phyloP scores from a whole-genome alignment of 176 grass and related monocot genomes.

The Panicum miliaceum region DNA sequence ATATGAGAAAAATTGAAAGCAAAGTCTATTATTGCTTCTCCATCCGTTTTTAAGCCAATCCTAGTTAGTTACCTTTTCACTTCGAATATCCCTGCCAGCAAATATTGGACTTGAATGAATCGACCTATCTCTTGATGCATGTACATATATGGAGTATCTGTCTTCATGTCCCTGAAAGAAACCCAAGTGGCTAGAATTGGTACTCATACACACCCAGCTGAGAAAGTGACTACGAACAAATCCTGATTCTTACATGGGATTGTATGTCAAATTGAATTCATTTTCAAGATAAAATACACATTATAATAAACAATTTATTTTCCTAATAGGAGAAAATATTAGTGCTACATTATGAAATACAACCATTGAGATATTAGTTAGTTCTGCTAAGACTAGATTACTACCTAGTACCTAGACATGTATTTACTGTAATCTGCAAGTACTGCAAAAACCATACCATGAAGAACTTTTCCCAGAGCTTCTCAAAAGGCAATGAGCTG shows the following conservation, averaged over 20 bases:
- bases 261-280: background rate
- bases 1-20: too few species aligned
- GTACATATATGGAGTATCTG: constrained; percentile 90
- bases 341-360: background rate
- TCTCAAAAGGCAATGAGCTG: constrained; percentile 94
- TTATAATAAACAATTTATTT: background rate
- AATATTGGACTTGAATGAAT: constrained; percentile 83
- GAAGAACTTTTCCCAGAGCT: constrained; percentile 98
- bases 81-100: constrained; percentile 69
- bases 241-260: constrained; percentile 27
- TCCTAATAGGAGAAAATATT: constrained; percentile 4
- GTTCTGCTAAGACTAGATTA: background rate
- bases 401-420: background rate
- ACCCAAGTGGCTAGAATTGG: constrained; percentile 25
- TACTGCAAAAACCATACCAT: constrained; percentile 61
- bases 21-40: too few species aligned
- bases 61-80: constrained; percentile 77
- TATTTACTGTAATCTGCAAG: constrained; percentile 5
- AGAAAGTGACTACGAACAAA: background rate
- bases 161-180: constrained; percentile 87
- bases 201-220: constrained; percentile 24
- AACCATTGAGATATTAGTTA: background rate
- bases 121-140: constrained; percentile 83
- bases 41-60: background rate
- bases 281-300: constrained; percentile 1